These are phyloP conservation scores for Neonectria neomacrospora DNA, from an alignment of 2,329 filamentous ascomycete genomes.

Conservation along the genomic window DNA sequence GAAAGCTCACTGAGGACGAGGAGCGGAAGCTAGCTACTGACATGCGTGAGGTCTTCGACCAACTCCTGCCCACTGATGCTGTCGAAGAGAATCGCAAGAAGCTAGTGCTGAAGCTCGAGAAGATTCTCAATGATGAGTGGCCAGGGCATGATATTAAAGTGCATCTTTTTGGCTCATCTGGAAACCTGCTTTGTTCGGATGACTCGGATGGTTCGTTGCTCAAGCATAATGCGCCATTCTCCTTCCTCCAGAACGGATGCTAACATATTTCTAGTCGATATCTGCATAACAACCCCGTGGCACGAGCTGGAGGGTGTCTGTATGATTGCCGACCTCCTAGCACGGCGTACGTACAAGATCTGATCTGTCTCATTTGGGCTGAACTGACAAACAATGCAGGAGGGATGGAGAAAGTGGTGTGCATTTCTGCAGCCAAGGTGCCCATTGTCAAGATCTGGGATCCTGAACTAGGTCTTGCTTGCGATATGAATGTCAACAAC, in stretches of 20 bases:
- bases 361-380: not conserved
- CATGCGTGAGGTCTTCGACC: conserved; percentile 86
- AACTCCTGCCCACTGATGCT: conserved; percentile 82
- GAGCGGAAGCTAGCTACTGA: conserved; percentile 81
- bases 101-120: conserved; percentile 88
- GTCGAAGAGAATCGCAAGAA: conserved; percentile 80
- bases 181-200: conserved; percentile 92
- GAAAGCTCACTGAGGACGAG: conserved; percentile 75
- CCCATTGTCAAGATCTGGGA: conserved; percentile 99
- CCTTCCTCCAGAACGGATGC: not conserved
- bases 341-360: conserved; percentile 74
- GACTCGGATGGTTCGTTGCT: conserved; percentile 86
- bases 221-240: not conserved
- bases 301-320: conserved; percentile 91
- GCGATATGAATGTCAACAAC: conserved; percentile 99
- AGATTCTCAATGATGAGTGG: conserved; percentile 89
- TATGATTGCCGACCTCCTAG: conserved; percentile 85
- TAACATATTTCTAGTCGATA: conserved; percentile 75
- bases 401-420: conserved; percentile 96
- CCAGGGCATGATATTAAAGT: conserved; percentile 90
- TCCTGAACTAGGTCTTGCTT: conserved; percentile 86
- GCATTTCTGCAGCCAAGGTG: conserved; percentile 93
- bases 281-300: conserved; percentile 94
- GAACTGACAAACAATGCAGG: conserved; percentile 65
- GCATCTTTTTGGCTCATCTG: conserved; percentile 96